Evolutionary conservation across 306 rosid species (phyloP).

Genomic region (Corylus avellana): DNA sequence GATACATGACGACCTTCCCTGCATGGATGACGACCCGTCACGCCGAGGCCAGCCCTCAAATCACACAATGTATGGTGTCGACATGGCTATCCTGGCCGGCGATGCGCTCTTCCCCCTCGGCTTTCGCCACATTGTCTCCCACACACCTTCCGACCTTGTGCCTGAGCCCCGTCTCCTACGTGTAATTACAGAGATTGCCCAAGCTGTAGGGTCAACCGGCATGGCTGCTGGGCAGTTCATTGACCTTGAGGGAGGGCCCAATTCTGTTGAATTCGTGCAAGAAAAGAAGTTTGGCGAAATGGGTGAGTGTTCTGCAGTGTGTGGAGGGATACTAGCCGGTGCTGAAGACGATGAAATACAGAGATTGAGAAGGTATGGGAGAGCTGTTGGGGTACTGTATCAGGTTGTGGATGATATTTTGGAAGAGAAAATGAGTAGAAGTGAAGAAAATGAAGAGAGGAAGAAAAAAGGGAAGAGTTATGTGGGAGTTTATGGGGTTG

Average conservation of each 20-base stretch:
- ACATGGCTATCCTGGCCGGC: slow-evolving; percentile 91
- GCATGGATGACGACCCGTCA: slow-evolving; percentile 84
- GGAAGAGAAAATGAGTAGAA: slow-evolving; percentile 41
- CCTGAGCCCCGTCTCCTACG: slow-evolving; percentile 67
- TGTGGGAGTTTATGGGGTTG: slow-evolving; percentile 64
- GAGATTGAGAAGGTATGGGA: slow-evolving; percentile 83
- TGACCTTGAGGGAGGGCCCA: slow-evolving; percentile 77
- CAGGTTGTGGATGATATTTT: slow-evolving; percentile 73
- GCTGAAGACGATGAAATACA: slow-evolving; percentile 73
- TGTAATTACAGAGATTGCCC: slow-evolving; percentile 85
- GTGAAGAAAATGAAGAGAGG: slow-evolving; percentile 21
- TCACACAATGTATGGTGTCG: slow-evolving; percentile 76
- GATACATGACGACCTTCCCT: slow-evolving; percentile 95
- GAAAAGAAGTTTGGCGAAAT: slow-evolving; percentile 96
- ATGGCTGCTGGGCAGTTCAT: slow-evolving; percentile 98
- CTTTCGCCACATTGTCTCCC: slow-evolving; percentile 85
- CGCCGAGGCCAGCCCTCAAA: slow-evolving; percentile 93
- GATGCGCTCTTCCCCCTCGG: slow-evolving; percentile 94
- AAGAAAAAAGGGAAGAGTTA: slow-evolving; percentile 68
- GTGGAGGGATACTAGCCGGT: slow-evolving; percentile 89
- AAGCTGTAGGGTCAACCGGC: slow-evolving; percentile 85
- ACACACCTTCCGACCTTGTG: slow-evolving; percentile 73
- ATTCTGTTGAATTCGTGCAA: slow-evolving; percentile 68
- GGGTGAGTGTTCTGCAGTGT: slow-evolving; percentile 91
- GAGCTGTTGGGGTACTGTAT: slow-evolving; percentile 83